These are phyloP conservation scores for Primulina huaijiensis DNA, from an alignment of 257 asterid genomes.

Conservation along the genomic window DNA sequence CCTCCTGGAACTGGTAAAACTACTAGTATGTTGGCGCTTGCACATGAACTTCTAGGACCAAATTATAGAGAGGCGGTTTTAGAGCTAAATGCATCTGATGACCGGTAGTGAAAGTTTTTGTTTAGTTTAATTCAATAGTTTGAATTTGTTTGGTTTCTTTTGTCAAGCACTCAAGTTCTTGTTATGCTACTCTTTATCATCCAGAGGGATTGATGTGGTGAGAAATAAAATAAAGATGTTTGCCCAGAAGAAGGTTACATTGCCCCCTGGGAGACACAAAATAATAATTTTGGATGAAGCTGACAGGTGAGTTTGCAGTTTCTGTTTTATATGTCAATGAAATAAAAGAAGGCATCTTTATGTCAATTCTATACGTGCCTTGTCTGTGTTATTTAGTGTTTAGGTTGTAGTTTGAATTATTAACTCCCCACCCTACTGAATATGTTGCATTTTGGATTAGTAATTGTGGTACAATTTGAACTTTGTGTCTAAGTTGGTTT, in stretches of 20 bases:
- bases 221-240: slow-evolving; percentile 98
- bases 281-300: slow-evolving; percentile 89
- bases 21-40: slow-evolving; percentile 90
- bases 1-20: slow-evolving; percentile 99
- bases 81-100: slow-evolving; percentile 97
- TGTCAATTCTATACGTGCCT: not conserved
- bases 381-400: not conserved
- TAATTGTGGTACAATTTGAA: slow-evolving; percentile 3
- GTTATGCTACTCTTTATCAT: slow-evolving; percentile 16
- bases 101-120: slow-evolving; percentile 45
- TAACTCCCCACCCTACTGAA: not conserved
- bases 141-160: not conserved
- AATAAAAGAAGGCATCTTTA: not conserved
- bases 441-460: slow-evolving; percentile 17
- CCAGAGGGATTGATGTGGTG: slow-evolving; percentile 93
- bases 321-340: slow-evolving; percentile 12
- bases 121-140: not conserved
- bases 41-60: slow-evolving; percentile 94
- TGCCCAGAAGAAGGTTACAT: slow-evolving; percentile 91
- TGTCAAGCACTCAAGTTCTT: not conserved
- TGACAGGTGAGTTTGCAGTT: slow-evolving; percentile 62
- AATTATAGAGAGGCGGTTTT: slow-evolving; percentile 80
- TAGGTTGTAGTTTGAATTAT: not conserved
- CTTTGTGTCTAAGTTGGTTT: not conserved
- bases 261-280: slow-evolving; percentile 91